Conservation (phyloP, 352 stramenopile genomes). For the Phytophthora chlamydospora region DNA sequence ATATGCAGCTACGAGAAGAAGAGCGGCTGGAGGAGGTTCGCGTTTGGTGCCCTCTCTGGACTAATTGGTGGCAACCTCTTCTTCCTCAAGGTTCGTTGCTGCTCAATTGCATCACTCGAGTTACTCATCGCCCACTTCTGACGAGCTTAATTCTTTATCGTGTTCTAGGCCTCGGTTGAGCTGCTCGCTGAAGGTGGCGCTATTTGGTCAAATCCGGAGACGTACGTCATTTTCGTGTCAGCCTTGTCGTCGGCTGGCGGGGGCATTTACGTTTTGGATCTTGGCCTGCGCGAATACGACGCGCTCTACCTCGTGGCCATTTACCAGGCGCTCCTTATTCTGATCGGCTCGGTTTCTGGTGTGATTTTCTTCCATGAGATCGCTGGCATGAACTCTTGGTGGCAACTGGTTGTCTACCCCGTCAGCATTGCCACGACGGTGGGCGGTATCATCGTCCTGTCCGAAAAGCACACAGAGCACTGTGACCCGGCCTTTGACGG, state of each 20-base stretch:
- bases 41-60: conserved; percentile 79
- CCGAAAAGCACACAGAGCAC: conserved; percentile 77
- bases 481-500: conserved; percentile 43
- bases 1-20: conserved; percentile 69
- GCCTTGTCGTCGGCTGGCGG: conserved; percentile 72
- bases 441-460: conserved; percentile 80
- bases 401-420: conserved; percentile 78
- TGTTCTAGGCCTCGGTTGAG: conserved; percentile 74
- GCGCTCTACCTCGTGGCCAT: conserved; percentile 87
- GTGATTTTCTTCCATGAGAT: conserved; percentile 91
- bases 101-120: neutral
- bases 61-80: conserved; percentile 87
- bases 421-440: conserved; percentile 82
- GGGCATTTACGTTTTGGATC: conserved; percentile 83
- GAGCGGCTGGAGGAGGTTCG: conserved; percentile 79
- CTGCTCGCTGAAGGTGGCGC: conserved; percentile 74
- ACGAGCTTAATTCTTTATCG: conserved; percentile 4
- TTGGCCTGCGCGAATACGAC: conserved; percentile 84
- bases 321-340: conserved; percentile 85
- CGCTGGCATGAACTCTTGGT: conserved; percentile 82
- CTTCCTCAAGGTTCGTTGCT: conserved; percentile 78
- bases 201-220: conserved; percentile 70
- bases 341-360: conserved; percentile 84
- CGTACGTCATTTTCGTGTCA: conserved; percentile 72
- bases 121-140: conserved; percentile 2